These are phyloP conservation scores for Vitis labrusca DNA, from an alignment of 164 flowering plant species.

Conservation along the genomic window DNA sequence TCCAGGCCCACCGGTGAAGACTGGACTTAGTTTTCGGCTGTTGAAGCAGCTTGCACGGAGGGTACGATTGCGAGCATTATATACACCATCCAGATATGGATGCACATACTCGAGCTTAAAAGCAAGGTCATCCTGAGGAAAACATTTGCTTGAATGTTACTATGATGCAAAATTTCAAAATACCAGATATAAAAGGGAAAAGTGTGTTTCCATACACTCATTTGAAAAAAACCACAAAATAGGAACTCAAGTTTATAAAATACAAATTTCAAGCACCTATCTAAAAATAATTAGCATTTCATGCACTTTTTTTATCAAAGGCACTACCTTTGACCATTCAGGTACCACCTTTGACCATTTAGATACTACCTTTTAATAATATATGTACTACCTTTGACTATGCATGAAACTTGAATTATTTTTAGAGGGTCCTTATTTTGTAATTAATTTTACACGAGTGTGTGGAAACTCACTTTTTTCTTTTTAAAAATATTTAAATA, in stretches of 20 bases:
- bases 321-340: no score
- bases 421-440: no score
- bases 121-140: conserved; percentile 88
- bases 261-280: no score
- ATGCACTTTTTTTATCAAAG: no score
- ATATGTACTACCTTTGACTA: no score
- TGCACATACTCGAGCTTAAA: conserved; percentile 98
- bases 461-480: no score
- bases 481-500: background rate
- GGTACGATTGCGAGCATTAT: conserved; percentile 78
- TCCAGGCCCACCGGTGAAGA: conserved; percentile 98
- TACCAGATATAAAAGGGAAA: background rate
- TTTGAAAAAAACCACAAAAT: background rate
- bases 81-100: conserved; percentile 88
- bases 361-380: no score
- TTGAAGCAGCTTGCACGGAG: conserved; percentile 88
- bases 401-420: no score
- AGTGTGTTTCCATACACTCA: background rate
- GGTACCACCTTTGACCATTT: no score
- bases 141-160: background rate
- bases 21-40: conserved; percentile 95
- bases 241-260: background rate
- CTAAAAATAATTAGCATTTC: no score
- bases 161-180: background rate
- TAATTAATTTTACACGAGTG: no score